These are phyloP conservation scores for Smallanthus sonchifolius DNA, from an alignment of 129 eudicot genomes.

Conservation along the genomic window DNA sequence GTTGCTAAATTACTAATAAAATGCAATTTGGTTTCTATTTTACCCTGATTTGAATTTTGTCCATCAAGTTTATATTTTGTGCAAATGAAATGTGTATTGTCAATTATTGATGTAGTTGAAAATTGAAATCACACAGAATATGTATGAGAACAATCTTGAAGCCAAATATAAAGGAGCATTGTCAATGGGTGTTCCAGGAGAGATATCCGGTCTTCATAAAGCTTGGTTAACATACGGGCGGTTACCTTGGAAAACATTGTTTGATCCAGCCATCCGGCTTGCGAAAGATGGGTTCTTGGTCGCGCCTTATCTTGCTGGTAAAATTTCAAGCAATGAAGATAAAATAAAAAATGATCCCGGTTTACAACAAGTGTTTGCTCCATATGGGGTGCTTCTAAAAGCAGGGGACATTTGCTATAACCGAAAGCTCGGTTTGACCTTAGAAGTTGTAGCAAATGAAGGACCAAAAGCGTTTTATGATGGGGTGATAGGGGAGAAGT, in stretches of 20 bases:
- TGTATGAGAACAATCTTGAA: constrained; percentile 55
- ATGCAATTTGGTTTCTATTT: not conserved
- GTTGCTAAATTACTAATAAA: not conserved
- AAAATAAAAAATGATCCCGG: constrained; percentile 60
- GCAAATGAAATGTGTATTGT: not conserved
- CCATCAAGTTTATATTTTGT: too few species aligned
- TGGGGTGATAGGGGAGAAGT: constrained; percentile 66
- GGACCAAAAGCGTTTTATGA: constrained; percentile 78
- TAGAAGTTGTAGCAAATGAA: constrained; percentile 75
- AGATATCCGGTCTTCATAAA: constrained; percentile 69
- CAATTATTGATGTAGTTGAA: not conserved
- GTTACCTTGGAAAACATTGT: constrained; percentile 65
- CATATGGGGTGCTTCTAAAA: constrained; percentile 56
- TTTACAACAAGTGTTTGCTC: constrained; percentile 69
- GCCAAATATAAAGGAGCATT: constrained; percentile 62
- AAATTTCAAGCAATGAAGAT: constrained; percentile 29
- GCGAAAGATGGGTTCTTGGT: constrained; percentile 68
- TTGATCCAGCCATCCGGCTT: constrained; percentile 67
- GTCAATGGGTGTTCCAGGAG: constrained; percentile 92
- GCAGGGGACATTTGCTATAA: constrained; percentile 80
- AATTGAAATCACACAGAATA: constrained; percentile 54
- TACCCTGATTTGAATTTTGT: not conserved
- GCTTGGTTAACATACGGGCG: constrained; percentile 80
- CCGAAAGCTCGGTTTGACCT: constrained; percentile 62
- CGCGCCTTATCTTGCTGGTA: constrained; percentile 52